A percentile compares a stretch with the other conserved stretches of the same genome.
Conservation (phyloP, 2,329 filamentous ascomycete species). For the Aquanectria penicillioides region DNA sequence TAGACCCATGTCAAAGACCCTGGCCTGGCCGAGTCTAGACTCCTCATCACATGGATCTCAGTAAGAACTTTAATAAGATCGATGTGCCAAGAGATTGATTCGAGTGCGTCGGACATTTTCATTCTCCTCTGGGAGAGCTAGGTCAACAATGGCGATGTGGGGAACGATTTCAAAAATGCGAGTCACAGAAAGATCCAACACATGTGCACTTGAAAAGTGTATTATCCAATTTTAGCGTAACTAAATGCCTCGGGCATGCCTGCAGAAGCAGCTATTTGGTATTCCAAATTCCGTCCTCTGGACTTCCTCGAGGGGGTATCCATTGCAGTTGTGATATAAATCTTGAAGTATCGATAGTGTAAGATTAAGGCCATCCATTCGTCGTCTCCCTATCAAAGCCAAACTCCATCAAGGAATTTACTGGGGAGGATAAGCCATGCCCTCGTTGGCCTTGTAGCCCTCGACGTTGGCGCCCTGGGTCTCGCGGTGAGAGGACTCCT, state of each 20-base stretch:
- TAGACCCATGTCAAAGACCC: no score
- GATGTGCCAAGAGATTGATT: no score
- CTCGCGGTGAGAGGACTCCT: constrained; percentile 55
- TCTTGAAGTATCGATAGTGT: constrained; percentile 13
- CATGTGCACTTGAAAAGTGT: neutral
- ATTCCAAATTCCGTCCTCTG: neutral
- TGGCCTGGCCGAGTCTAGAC: no score
- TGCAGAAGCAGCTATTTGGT: neutral
- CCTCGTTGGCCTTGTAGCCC: constrained; percentile 37
- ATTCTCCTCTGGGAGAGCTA: no score
- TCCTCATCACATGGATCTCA: no score
- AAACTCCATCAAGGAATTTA: neutral
- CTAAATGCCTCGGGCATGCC: constrained; percentile 13
- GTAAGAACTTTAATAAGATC: no score
- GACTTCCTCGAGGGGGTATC: constrained; percentile 30
- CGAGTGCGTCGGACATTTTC: no score
- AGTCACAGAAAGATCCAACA: neutral
- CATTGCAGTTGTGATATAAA: constrained; percentile 19
- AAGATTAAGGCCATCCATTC: constrained; percentile 10
- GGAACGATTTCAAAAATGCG: neutral
- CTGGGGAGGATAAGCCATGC: constrained; percentile 31
- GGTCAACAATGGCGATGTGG: no score
- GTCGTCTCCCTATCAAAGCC: neutral
- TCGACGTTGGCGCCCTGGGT: constrained; percentile 22
- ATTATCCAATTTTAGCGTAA: constrained; percentile 19